Evolutionary conservation across 139 green algal genomes (phyloP).

Genomic region (Astrephomene gubernaculifera): DNA sequence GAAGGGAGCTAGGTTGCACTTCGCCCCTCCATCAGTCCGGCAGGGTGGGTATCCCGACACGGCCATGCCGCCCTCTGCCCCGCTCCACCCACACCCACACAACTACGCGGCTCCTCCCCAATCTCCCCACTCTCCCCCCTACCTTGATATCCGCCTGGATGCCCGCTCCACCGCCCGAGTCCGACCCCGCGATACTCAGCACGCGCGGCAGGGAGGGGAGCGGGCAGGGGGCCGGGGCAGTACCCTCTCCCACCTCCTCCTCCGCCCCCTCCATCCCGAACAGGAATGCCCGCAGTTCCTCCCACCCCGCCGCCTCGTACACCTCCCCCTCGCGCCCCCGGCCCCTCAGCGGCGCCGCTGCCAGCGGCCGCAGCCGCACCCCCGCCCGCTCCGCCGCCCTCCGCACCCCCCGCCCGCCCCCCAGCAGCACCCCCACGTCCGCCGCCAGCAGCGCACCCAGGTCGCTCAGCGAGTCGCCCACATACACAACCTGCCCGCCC

Average conservation of each 20-base stretch:
- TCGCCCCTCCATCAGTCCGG: no score
- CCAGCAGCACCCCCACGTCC: conserved; percentile 83
- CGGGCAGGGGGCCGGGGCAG: background rate
- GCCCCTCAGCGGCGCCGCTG: conserved; percentile 38
- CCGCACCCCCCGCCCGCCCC: conserved; percentile 64
- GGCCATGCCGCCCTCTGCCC: no score
- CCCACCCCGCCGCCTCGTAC: conserved; percentile 53
- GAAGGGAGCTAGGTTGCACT: background rate
- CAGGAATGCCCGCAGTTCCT: conserved; percentile 63
- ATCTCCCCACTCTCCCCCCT: background rate
- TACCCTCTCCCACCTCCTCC: background rate
- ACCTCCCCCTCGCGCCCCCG: background rate
- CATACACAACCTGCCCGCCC: conserved; percentile 52
- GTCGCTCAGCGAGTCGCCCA: conserved; percentile 70
- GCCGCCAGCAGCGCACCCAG: conserved; percentile 66
- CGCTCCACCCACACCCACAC: background rate
- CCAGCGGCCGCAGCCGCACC: conserved; percentile 57
- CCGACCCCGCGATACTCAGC: conserved; percentile 90
- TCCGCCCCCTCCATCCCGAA: conserved; percentile 45
- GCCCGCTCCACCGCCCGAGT: conserved; percentile 94
- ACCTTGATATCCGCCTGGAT: conserved; percentile 90
- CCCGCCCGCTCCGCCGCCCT: conserved; percentile 45
- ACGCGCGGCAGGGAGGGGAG: conserved; percentile 60
- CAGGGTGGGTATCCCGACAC: background rate
- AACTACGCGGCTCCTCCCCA: background rate